Evolutionary conservation across 2,329 filamentous ascomycete genomes (phyloP).

Genomic region (Ophiosphaerella narmari): DNA sequence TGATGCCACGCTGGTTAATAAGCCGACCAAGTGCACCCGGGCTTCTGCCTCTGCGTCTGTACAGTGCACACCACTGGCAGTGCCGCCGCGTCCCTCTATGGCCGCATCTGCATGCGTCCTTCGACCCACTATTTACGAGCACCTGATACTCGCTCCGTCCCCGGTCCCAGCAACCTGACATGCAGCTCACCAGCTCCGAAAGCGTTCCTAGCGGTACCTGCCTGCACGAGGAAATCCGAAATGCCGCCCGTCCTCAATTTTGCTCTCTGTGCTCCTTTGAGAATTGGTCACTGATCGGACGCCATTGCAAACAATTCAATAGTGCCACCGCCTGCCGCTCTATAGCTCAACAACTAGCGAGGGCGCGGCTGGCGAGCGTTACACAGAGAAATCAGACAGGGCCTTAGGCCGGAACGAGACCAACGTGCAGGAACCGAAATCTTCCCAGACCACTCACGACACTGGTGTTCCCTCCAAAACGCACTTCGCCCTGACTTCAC

Average conservation of each 20-base stretch:
- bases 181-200: conserved; percentile 5
- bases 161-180: conserved; percentile 4
- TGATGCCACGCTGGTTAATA: not conserved
- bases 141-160: conserved; percentile 3
- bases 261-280: not conserved
- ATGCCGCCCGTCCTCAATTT: not conserved
- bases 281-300: conserved; percentile 8
- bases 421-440: conserved; percentile 37
- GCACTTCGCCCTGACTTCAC: conserved; percentile 17
- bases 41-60: too few relatives aligned
- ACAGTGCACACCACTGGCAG: too few relatives aligned
- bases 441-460: conserved; percentile 25
- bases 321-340: conserved; percentile 21
- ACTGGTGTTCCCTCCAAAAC: conserved; percentile 12
- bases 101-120: conserved; percentile 6
- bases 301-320: conserved; percentile 17
- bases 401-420: conserved; percentile 33
- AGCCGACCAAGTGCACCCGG: not conserved
- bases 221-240: not conserved
- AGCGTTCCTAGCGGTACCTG: conserved; percentile 6
- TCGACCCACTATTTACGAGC: conserved; percentile 1
- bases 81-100: conserved; percentile 1
- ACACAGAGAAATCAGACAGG: conserved; percentile 27
- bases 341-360: conserved; percentile 21
- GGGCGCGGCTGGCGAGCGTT: conserved; percentile 32